Evolutionary conservation across 2,329 filamentous ascomycete genomes (phyloP), one percentile per base, ranked within the genome.

Genomic region (Colletotrichum falcatum): DNA sequence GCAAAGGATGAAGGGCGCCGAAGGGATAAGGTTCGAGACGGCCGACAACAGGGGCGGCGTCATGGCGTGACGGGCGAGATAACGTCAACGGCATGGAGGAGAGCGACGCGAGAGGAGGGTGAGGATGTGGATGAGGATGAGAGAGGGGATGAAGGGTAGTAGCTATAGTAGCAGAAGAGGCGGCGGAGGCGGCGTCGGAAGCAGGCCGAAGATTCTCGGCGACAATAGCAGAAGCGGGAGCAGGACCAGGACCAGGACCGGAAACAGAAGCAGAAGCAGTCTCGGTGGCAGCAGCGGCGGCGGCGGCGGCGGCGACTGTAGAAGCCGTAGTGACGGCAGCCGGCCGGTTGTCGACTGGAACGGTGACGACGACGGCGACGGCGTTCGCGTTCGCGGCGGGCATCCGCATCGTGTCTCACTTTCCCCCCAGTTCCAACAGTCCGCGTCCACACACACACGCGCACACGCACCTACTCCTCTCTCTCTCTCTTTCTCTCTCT

Each of bases 341-440:
- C 56, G 64, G 49, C 39, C 64, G 58, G 35, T 42, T 46, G 37
- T 66, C 64, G 30, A 55, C 20, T 42, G 63, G 14, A 44, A 58
- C 54, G 33, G 63, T 49, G 55, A 48, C 53, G 55, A 44, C 58
- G 65, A 44, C 65, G 58, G 39, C 64, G 30, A 33, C 26, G 33
- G 54, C 51, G 59, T 61, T 61, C 37, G 33, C 39, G 65, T 61
- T 54, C 58, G 64, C 64, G 58, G 59, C 68, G 58, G 64, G 58
- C 68, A 71, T 68, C 64, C 68, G 68, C 68, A 71, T 71, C 64
- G 58, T 70, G 68, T 71, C 68, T 71, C 64, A 71, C 46, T 46
- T 46, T 46, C n/a, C 3, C n/a, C 5, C 28, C 65, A 42, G 54
- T 54, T 23, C 62, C 48, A 18, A 63, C 64, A 4, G 58, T 60